These are phyloP conservation scores for Alloteropsis semialata DNA, from an alignment of 176 grass and related monocot genomes.

Conservation along the genomic window DNA sequence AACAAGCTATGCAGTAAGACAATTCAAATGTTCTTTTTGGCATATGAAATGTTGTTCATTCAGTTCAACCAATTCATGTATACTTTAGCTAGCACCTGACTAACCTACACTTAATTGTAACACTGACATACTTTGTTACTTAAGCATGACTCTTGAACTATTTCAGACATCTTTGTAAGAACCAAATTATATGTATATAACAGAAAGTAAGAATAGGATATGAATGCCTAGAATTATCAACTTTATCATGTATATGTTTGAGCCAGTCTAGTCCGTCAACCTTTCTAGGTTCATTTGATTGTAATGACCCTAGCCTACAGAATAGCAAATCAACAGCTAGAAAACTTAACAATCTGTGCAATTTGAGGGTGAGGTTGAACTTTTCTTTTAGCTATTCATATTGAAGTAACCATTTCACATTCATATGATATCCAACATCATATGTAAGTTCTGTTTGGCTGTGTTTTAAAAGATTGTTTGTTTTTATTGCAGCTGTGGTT, in stretches of 20 bases:
- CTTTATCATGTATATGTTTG: neutral
- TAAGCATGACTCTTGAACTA: neutral
- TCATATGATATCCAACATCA: neutral
- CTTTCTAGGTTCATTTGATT: neutral
- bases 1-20: neutral
- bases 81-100: neutral
- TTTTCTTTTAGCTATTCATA: neutral
- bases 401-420: neutral
- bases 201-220: neutral
- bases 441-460: neutral
- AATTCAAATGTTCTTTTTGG: neutral
- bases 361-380: neutral
- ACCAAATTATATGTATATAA: neutral
- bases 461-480: neutral
- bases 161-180: neutral
- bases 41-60: neutral
- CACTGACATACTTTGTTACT: neutral
- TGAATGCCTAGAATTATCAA: neutral
- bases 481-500: neutral
- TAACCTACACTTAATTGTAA: neutral
- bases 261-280: neutral
- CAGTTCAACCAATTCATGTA: neutral
- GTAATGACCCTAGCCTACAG: neutral
- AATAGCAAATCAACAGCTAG: neutral
- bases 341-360: neutral